Base-by-base conservation (phyloP, 768 basidiomycete genomes). In the Cystobasidium onofrii region DNA sequence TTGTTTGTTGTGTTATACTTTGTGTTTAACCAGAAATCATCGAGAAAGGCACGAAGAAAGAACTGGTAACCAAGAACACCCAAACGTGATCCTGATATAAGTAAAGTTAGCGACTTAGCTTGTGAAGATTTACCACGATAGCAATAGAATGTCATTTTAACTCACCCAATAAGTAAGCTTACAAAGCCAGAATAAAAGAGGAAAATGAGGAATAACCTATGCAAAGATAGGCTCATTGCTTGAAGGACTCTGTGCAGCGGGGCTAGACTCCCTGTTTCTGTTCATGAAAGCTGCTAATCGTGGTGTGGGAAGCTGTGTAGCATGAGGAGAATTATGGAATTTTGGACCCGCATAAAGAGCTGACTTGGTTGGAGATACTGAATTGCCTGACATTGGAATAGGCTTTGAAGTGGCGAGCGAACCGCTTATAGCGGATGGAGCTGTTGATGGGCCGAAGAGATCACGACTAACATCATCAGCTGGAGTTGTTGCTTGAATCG, bases 281-380 rank as follows among this genome's bases (percentile, higher is more conserved):
- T 60, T 71, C 69, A 71, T 27, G 25, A 71, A 60, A 2, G 69
- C 69, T 1, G 69, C 69, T 12, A 73, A 31, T 1, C 29, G 23
- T 12, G 74, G 74, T 1, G 74, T 71, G 39, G 74, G 74, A 4
- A 75, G 60, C 29, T 50, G 29, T 10, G 34, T 31, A n/a, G 74
- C 67, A 20, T 54, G 61, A 31, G 74, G 74, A 25, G 74, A 75
- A 33, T 75, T 75, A 43, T 75, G 74, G 44, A 75, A 75, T 18
- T 75, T 67, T 29, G 74, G 74, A 4, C 74, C 74, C 25, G 74
- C 74, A 61, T 75, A 75, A 2, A 66, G 63, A 27, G 33, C 33
- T 12, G 33, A 43, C 50, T 67, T 62, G 9, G 41, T 72, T 1
- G 67, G 33, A 4, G 31, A 25, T 4, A 43, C 43, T 1, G 74